Evolutionary conservation across 257 asterid genomes (phyloP).

Genomic region (Solanum okadae): DNA sequence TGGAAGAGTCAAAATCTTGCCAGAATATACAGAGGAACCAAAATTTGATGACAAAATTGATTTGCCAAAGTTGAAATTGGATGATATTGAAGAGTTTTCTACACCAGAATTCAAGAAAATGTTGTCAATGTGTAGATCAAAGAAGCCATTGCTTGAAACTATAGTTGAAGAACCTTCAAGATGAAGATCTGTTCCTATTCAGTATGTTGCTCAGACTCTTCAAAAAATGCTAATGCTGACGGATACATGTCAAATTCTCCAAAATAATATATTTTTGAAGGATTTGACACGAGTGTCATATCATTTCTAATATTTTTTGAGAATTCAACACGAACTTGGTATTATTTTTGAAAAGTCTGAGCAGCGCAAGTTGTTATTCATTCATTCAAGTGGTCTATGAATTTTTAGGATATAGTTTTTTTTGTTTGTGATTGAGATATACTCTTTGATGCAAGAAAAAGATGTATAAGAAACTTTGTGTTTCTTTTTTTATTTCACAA

Average conservation of each 20-base stretch:
- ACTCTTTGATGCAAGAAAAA: not conserved
- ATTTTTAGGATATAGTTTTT: not conserved
- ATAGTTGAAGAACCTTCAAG: not conserved
- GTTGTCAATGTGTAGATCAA: conserved; percentile 10
- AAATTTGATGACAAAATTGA: not conserved
- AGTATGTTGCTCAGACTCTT: not conserved
- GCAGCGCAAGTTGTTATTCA: not conserved
- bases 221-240: not conserved
- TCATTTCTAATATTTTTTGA: not conserved
- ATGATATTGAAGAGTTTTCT: conserved; percentile 8
- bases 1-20: conserved; percentile 10
- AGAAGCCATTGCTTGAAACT: conserved; percentile 12
- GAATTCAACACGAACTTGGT: accelerated
- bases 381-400: not conserved
- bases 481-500: not conserved
- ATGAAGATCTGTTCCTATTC: not conserved
- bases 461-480: not conserved
- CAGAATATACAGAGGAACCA: not conserved
- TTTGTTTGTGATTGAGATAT: not conserved
- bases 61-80: conserved; percentile 9
- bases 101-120: conserved; percentile 1
- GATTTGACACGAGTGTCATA: not conserved
- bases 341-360: not conserved
- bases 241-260: accelerated
- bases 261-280: not conserved